These are phyloP conservation scores for Moringa oleifera DNA, from an alignment of 345 rosid species.

Conservation along the genomic window DNA sequence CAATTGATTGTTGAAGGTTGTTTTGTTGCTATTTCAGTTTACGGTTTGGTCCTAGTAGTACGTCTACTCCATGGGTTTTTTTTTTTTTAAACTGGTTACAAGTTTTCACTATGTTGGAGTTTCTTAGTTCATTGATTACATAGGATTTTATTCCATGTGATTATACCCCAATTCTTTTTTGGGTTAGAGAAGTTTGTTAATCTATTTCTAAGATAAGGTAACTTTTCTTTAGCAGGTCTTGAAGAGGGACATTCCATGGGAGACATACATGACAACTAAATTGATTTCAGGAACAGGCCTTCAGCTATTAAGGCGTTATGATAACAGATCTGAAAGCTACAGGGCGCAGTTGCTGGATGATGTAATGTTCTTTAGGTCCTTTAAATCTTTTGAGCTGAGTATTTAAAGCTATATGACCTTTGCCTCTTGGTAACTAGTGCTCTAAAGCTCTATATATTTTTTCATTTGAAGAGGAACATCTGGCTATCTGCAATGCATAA, in stretches of 20 bases:
- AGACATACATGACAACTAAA: constrained; percentile 92
- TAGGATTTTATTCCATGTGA: not conserved
- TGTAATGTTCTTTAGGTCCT: constrained; percentile 33
- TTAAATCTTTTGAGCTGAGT: constrained; percentile 12
- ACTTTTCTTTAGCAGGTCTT: constrained; percentile 49
- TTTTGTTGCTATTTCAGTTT: not conserved
- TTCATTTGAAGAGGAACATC: not conserved
- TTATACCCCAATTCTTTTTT: not conserved
- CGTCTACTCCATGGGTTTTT: not conserved
- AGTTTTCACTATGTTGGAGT: not conserved
- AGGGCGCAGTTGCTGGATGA: constrained; percentile 87
- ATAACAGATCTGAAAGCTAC: constrained; percentile 67
- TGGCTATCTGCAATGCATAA: not conserved
- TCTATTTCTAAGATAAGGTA: not conserved
- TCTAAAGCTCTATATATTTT: constrained; percentile 3
- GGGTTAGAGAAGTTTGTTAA: not conserved
- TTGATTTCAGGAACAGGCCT: constrained; percentile 81
- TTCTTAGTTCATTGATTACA: not conserved
- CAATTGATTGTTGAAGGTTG: not conserved
- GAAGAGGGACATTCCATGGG: constrained; percentile 98
- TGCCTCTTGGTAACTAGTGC: not conserved
- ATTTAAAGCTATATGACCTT: constrained; percentile 1
- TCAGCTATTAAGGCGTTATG: constrained; percentile 84
- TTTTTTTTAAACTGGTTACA: not conserved
- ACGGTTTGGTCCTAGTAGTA: not conserved